Conservation (phyloP, 345 rosid genomes). For the Gossypium ekmanianum region DNA sequence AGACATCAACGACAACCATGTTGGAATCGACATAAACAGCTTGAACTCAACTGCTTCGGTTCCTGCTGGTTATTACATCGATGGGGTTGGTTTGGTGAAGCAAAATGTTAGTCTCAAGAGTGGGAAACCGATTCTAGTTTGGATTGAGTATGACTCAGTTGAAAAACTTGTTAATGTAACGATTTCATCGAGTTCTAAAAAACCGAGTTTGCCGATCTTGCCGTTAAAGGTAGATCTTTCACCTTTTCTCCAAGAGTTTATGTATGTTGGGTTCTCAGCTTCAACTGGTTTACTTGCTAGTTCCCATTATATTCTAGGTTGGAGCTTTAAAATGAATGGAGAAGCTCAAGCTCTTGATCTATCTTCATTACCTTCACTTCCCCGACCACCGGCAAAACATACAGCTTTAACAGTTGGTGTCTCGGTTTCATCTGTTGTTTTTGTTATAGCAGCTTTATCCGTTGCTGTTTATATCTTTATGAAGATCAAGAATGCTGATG, state of each 20-base stretch:
- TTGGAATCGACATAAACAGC: background rate
- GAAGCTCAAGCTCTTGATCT: background rate
- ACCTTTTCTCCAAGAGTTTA: background rate
- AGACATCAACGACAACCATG: slow-evolving; percentile 7
- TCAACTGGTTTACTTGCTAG: slow-evolving; percentile 3
- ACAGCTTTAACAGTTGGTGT: background rate
- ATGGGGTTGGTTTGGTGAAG: background rate
- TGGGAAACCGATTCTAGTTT: background rate
- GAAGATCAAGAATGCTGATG: background rate
- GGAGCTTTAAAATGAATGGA: slow-evolving; percentile 9
- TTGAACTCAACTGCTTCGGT: background rate
- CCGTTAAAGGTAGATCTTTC: background rate
- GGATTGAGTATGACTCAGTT: background rate
- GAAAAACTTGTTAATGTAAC: background rate
- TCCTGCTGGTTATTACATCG: background rate
- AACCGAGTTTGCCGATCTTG: background rate
- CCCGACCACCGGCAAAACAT: background rate
- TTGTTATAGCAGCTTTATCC: background rate
- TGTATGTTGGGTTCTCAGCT: slow-evolving; percentile 7
- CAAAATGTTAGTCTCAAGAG: background rate
- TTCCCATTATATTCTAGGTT: background rate
- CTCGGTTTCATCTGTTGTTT: background rate
- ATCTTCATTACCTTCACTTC: background rate
- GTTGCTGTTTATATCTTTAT: background rate
- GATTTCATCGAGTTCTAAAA: background rate